Conservation (phyloP, 2,329 filamentous ascomycete genomes). For the Exophiala aquamarina region DNA sequence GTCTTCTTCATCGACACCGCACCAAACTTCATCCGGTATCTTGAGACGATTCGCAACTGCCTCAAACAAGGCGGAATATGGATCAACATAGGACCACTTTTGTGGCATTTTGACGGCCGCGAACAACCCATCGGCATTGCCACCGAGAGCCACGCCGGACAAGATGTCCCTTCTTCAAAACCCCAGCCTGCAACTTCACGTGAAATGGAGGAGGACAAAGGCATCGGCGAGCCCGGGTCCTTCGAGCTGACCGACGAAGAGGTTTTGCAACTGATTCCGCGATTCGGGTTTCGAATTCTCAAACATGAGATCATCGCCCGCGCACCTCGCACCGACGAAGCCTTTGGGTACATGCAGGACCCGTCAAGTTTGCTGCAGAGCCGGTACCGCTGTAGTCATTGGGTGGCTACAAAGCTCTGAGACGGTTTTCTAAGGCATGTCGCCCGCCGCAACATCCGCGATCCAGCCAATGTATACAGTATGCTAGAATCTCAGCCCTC, state of each 20-base stretch:
- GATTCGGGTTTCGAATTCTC: slow-evolving; percentile 75
- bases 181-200: too few species aligned
- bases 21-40: slow-evolving; percentile 85
- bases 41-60: slow-evolving; percentile 78
- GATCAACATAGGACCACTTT: slow-evolving; percentile 83
- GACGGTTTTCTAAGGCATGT: too few species aligned
- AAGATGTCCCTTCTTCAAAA: slow-evolving; percentile 37
- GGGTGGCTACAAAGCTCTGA: slow-evolving; percentile 76
- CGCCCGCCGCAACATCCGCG: too few species aligned
- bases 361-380: slow-evolving; percentile 81
- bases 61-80: slow-evolving; percentile 76
- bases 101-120: slow-evolving; percentile 93
- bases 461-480: too few species aligned
- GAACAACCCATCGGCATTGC: slow-evolving; percentile 60
- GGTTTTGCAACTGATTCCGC: slow-evolving; percentile 71
- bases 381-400: slow-evolving; percentile 75
- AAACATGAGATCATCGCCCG: slow-evolving; percentile 46
- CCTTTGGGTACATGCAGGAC: slow-evolving; percentile 85
- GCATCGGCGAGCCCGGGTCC: slow-evolving; percentile 84
- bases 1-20: slow-evolving; percentile 98
- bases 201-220: slow-evolving; percentile 47
- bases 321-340: slow-evolving; percentile 31
- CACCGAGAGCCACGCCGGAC: slow-evolving; percentile 21
- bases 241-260: slow-evolving; percentile 91
- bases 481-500: too few species aligned